A percentile compares a stretch with the other conserved stretches of the same genome.
These are phyloP conservation scores for Phaffia australis DNA, from an alignment of 768 basidiomycete genomes.

Conservation along the genomic window DNA sequence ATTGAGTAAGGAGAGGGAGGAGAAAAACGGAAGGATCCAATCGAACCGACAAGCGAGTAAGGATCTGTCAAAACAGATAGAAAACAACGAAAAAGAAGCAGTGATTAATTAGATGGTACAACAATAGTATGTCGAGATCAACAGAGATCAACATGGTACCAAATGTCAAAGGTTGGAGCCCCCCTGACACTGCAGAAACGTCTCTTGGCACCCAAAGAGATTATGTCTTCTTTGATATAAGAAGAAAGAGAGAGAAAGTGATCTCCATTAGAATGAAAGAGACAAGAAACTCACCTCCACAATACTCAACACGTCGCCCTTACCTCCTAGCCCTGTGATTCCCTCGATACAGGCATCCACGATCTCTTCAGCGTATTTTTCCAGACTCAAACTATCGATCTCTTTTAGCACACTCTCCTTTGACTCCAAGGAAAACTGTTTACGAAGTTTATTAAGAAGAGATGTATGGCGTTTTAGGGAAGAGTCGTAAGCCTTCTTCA, in stretches of 20 bases:
- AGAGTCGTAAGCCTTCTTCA: constrained; percentile 66
- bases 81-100: not conserved
- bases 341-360: constrained; percentile 80
- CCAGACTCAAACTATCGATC: constrained; percentile 73
- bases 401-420: constrained; percentile 80
- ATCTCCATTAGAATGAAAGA: not conserved
- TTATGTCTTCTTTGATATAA: too few relatives aligned
- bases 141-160: too few relatives aligned
- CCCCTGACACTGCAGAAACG: too few relatives aligned
- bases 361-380: constrained; percentile 94
- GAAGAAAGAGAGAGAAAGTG: not conserved
- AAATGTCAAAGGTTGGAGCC: too few relatives aligned
- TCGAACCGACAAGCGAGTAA: constrained; percentile 76
- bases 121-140: not conserved
- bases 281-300: constrained; percentile 57
- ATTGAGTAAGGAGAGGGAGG: constrained; percentile 52
- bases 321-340: constrained; percentile 40
- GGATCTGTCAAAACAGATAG: constrained; percentile 48
- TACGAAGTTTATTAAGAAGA: constrained; percentile 82
- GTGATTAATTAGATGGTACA: too few relatives aligned
- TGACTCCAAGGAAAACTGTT: constrained; percentile 50
- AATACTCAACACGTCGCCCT: constrained; percentile 44
- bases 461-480: constrained; percentile 93
- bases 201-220: too few relatives aligned
- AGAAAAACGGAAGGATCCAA: constrained; percentile 66